These are phyloP conservation scores for Lablab purpureus DNA, from an alignment of 306 rosid genomes.

Conservation along the genomic window DNA sequence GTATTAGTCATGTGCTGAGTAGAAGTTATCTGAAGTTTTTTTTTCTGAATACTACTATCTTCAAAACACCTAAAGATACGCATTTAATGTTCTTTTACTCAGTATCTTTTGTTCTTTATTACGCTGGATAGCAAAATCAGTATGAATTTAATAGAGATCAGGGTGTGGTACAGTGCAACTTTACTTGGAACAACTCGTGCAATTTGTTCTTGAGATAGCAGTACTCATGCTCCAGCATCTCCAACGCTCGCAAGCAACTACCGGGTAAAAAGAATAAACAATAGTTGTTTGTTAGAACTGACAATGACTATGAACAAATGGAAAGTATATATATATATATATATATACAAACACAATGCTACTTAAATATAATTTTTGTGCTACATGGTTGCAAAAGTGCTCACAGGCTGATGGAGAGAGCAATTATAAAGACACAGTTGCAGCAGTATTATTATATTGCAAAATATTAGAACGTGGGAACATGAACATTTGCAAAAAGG, in stretches of 20 bases:
- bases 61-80: background rate
- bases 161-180: background rate
- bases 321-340: no score
- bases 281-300: background rate
- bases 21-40: background rate
- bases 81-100: background rate
- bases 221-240: conserved; percentile 88
- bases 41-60: no score
- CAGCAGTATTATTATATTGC: background rate
- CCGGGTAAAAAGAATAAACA: background rate
- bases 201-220: conserved; percentile 93
- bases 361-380: background rate
- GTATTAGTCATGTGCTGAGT: no score
- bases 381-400: background rate
- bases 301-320: background rate
- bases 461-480: background rate
- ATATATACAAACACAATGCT: no score
- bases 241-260: conserved; percentile 90
- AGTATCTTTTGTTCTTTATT: background rate
- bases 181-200: conserved; percentile 92
- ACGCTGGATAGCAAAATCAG: background rate
- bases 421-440: no score
- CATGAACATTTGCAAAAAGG: background rate
- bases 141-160: background rate
- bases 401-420: no score